Evolutionary conservation across 352 stramenopile genomes (phyloP).

Genomic region (Globisporangium perplexum): DNA sequence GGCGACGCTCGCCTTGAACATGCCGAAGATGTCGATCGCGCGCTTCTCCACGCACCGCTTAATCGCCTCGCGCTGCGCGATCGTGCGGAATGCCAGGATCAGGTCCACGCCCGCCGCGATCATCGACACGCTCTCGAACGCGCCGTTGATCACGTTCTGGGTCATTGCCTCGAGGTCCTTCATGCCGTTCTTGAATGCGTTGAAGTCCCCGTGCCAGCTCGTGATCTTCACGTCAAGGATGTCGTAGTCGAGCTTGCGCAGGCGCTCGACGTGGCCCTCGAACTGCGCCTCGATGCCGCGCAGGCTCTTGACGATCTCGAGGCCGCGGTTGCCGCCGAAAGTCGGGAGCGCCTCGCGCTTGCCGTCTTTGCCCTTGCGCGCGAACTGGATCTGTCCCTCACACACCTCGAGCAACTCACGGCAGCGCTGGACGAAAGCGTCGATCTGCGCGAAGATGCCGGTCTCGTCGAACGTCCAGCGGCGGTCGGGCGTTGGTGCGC

Average conservation of each 20-base stretch:
- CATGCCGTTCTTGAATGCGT: slow-evolving; percentile 93
- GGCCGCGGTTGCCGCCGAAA: slow-evolving; percentile 90
- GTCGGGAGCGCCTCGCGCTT: slow-evolving; percentile 67
- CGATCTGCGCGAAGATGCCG: slow-evolving; percentile 94
- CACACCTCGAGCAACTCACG: slow-evolving; percentile 93
- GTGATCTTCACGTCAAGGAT: slow-evolving; percentile 94
- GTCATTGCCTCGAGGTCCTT: slow-evolving; percentile 97
- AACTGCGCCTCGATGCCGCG: slow-evolving; percentile 92
- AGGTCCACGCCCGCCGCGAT: slow-evolving; percentile 87
- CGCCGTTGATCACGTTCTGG: slow-evolving; percentile 93
- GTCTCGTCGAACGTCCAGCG: slow-evolving; percentile 93
- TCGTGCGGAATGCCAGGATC: slow-evolving; percentile 90
- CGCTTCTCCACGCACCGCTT: slow-evolving; percentile 94
- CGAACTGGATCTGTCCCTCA: slow-evolving; percentile 94
- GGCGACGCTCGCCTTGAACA: slow-evolving; percentile 81
- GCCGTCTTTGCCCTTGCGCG: slow-evolving; percentile 71
- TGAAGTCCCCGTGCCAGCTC: slow-evolving; percentile 95
- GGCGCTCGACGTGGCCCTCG: slow-evolving; percentile 82
- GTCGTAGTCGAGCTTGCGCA: slow-evolving; percentile 91
- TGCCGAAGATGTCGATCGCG: slow-evolving; percentile 87
- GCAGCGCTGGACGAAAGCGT: slow-evolving; percentile 95
- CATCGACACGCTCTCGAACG: slow-evolving; percentile 90
- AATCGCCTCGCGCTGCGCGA: slow-evolving; percentile 91
- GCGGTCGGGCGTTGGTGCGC: slow-evolving; percentile 34
- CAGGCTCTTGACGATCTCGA: slow-evolving; percentile 91